phyloP scores from a whole-genome alignment of 2,329 filamentous ascomycete genomes.

The Trichophyton mentagrophytes region DNA sequence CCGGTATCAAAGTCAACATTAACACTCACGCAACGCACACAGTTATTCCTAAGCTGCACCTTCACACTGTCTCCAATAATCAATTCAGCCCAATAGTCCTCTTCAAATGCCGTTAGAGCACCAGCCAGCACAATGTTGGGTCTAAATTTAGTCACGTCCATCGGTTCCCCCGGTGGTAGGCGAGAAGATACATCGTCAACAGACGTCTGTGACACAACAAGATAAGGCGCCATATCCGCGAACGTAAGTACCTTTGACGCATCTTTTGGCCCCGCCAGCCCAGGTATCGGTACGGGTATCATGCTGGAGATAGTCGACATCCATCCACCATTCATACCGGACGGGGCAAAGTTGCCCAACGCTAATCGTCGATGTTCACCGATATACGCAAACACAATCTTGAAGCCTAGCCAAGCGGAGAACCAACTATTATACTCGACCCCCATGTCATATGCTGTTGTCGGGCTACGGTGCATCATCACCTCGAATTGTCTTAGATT shows the following conservation, averaged over 20 bases:
- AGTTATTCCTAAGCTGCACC: constrained; percentile 55
- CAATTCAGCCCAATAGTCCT: constrained; percentile 61
- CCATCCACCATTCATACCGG: constrained; percentile 13
- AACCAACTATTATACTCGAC: constrained; percentile 52
- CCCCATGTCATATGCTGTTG: constrained; percentile 52
- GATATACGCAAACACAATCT: constrained; percentile 51
- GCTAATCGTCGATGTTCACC: constrained; percentile 48
- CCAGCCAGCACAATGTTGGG: constrained; percentile 60
- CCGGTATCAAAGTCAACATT: constrained; percentile 62
- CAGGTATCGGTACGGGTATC: not conserved
- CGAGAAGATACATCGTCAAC: constrained; percentile 52
- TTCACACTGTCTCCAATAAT: constrained; percentile 27
- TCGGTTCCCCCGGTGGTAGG: constrained; percentile 36
- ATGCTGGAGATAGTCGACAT: constrained; percentile 12
- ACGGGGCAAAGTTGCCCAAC: constrained; percentile 44
- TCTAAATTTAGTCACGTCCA: constrained; percentile 58
- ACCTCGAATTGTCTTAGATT: constrained; percentile 40
- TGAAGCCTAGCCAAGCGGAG: constrained; percentile 50
- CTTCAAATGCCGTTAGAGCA: constrained; percentile 46
- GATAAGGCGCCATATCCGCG: constrained; percentile 60
- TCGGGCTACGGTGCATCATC: constrained; percentile 47
- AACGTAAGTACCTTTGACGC: constrained; percentile 48
- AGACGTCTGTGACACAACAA: constrained; percentile 58
- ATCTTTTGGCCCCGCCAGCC: not conserved
- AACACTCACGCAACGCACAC: constrained; percentile 53